phyloP scores from a whole-genome alignment of 2,329 filamentous ascomycete genomes.

The Aspergillus sp. region DNA sequence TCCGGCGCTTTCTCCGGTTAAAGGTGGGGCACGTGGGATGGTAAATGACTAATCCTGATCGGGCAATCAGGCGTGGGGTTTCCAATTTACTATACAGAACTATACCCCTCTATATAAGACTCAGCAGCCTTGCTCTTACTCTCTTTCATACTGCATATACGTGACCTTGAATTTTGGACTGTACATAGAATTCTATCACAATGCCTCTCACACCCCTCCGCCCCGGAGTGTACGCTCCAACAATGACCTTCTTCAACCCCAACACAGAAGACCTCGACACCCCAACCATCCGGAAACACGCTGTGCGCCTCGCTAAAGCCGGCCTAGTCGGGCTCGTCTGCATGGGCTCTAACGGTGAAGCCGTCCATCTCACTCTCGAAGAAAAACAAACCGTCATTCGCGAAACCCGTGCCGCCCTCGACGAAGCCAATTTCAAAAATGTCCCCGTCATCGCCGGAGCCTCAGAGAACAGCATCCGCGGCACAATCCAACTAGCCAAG shows the following conservation, averaged over 20 bases:
- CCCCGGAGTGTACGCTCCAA: conserved; percentile 82
- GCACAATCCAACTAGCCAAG: conserved; percentile 73
- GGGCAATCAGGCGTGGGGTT: conserved; percentile 5
- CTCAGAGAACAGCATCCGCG: conserved; percentile 76
- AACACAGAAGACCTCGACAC: conserved; percentile 83
- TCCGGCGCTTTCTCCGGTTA: conserved; percentile 2
- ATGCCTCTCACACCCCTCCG: conserved; percentile 61
- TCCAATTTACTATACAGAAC: background rate
- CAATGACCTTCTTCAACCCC: conserved; percentile 86
- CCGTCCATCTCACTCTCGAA: conserved; percentile 75
- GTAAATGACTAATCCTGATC: background rate
- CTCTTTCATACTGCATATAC: background rate
- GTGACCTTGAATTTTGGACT: background rate
- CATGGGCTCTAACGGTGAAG: conserved; percentile 90
- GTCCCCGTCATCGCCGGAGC: conserved; percentile 82
- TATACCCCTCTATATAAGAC: background rate
- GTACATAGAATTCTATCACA: conserved; percentile 6
- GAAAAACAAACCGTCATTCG: conserved; percentile 74
- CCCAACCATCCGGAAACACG: conserved; percentile 74
- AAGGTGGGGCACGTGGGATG: conserved; percentile 10
- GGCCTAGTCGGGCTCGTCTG: conserved; percentile 80
- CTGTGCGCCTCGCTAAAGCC: conserved; percentile 71
- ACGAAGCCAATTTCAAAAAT: conserved; percentile 72
- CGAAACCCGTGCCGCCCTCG: conserved; percentile 77
- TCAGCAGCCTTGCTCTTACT: background rate